Base-by-base conservation (phyloP, 768 basidiomycete genomes). In the Exidia glandulosa region DNA sequence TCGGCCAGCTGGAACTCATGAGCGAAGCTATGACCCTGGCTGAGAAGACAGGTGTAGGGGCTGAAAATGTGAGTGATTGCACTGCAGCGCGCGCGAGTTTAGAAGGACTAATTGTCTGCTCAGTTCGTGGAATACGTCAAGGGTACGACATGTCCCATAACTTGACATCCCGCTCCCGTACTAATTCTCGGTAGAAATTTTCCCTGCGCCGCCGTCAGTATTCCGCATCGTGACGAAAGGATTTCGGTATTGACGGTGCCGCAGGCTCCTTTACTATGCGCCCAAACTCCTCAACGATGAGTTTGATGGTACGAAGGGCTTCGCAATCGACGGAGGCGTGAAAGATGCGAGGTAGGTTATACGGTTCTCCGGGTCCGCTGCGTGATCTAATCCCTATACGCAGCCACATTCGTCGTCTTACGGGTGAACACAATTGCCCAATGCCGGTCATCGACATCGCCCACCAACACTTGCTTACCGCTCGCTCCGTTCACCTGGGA, bases 1-100 rank as follows among this genome's bases (percentile, higher is more conserved):
- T 90, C 41, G 86, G 87, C n/a, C 76, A 77, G 30, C 75, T 93
- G 45, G 92, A 94, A 68, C 73, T 94, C 10, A 75, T 94, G 13
- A 84, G 87, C 0, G 92, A 94, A 73, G 76, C 81, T n/a, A 84
- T 88, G 66, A 94, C 92, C 1, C 81, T 94, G 10, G 86, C 86
- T 3, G 88, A 91, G 63, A 90, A 90, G 71, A 78, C 87, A 0
- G 93, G 91, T 27, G 85, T 95, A 36, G 85, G 83, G 2, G 76
- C 85, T 2, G 75, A 81, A 9, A 75, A 80, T 36, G 78, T 88
- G 32, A 3, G 67, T 59, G 30, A 6, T 6, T 10, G 6, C 19
- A 6, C 23, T 14, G 19, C 41, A 23, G 16, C 23, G 6, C n/a
- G 47, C 33, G 47, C 41, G 27, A 2, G 19, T 16, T 45, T 13